Evolutionary conservation across 345 rosid species (phyloP), one percentile per base, ranked within the genome.

Genomic region (Sapria himalayana): DNA sequence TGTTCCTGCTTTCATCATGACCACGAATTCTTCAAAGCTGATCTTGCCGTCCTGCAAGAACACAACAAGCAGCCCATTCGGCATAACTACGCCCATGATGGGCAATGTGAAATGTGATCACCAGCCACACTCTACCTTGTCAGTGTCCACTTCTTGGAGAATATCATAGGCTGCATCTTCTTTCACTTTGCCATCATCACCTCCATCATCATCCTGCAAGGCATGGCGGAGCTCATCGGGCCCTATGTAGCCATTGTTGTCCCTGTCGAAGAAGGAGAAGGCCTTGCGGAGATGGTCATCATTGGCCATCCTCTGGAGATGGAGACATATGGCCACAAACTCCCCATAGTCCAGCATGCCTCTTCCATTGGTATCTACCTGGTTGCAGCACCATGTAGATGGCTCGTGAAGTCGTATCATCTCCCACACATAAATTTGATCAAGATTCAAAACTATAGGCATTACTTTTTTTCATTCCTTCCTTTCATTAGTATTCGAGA

Each of bases 1-100:
- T 0, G 99, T 91, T 51, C 96, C 99, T 0, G 96, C 84, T 62
- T 72, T 91, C 99, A 91, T 91, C 99, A 91, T 91, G 2, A 95
- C 99, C 10, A 63, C 80, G 39, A 91, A 91, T 72, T 91, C 99
- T 34, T 84, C 94, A 15, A 74, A 91, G 78, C 99, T 91, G 39
- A 91, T 91, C 47, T 51, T 62, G n/a, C 99, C 99, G 35, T 91
- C 99, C 99, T 91, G 68, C 43, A 54, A 23, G 29, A 35, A 22
- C 9, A 23, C n/a, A 8, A 45, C 2, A 39, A 22, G 12, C n/a
- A 18, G 24, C 43, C 65, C 45, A 55, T n/a, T n/a, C n/a, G n/a
- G n/a, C n/a, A n/a, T n/a, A n/a, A n/a, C n/a, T n/a, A n/a, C n/a
- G 52, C 16, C 14, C 25, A 11, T 9, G 29, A 29, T 25, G 22